Percentiles rank a stretch among this genome's conserved stretches.
Conservation (phyloP, 352 stramenopile genomes). For the Pythium oligandrum region DNA sequence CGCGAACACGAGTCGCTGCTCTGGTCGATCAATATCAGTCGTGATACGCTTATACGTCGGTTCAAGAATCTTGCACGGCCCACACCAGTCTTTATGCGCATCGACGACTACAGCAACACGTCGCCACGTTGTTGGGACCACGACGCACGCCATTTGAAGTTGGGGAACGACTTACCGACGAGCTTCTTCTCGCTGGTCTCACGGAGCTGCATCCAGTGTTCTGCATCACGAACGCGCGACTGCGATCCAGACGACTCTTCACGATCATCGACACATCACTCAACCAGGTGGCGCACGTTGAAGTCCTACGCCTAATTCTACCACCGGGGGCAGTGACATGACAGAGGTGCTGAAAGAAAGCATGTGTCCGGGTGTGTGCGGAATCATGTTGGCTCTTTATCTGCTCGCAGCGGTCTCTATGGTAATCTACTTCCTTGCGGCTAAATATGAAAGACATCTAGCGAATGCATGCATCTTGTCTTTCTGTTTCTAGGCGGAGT, state of each 20-base stretch:
- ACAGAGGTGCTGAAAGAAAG: no score
- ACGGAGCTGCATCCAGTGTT: conserved; percentile 52
- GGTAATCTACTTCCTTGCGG: no score
- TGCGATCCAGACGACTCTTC: conserved; percentile 4
- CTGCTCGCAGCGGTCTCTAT: no score
- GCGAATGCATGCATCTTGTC: no score
- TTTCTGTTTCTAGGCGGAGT: no score
- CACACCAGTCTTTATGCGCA: conserved; percentile 68
- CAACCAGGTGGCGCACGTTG: no score
- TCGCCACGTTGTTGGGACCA: no score
- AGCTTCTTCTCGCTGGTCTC: conserved; percentile 63
- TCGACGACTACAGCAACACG: conserved; percentile 41
- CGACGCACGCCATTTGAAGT: not conserved
- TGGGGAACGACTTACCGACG: conserved; percentile 26
- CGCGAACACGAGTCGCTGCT: conserved; percentile 49
- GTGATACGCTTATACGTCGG: conserved; percentile 63
- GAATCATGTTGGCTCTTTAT: no score
- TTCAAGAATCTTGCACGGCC: conserved; percentile 72
- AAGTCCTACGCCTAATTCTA: no score
- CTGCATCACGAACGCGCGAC: conserved; percentile 45
- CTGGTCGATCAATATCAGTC: conserved; percentile 47
- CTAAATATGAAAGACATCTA: no score
- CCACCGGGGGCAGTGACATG: no score
- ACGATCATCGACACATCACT: not conserved
- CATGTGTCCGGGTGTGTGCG: no score